Percentiles rank a stretch among this genome's conserved stretches.
Evolutionary conservation across 495 filamentous ascomycete species (phyloP).

Genomic region (Hyaloscypha hepaticicola): DNA sequence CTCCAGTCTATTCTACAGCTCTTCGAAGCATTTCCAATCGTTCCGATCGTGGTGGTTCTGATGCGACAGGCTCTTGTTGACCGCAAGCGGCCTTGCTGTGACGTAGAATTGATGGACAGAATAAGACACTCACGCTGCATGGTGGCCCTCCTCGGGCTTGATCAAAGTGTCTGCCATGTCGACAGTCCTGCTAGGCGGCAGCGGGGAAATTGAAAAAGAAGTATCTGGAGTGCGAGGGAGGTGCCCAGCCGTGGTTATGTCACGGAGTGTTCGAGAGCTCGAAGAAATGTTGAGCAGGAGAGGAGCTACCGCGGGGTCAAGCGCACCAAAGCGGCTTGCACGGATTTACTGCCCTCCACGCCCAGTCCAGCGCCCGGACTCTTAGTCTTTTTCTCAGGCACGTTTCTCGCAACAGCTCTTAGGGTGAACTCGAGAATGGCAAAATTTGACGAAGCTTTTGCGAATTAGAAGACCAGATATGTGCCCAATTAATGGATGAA

Average conservation of each 20-base stretch:
- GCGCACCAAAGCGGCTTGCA: conserved; percentile 1
- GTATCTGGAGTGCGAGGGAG: not conserved
- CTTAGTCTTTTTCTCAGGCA: conserved; percentile 11
- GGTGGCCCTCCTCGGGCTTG: conserved; percentile 57
- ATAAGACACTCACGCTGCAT: conserved; percentile 60
- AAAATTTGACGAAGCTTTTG: not conserved
- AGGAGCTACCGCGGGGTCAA: conserved; percentile 23
- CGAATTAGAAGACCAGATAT: not conserved
- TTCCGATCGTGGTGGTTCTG: conserved; percentile 6
- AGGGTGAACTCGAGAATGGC: not conserved
- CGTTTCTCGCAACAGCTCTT: conserved; percentile 6
- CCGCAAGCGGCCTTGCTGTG: conserved; percentile 21
- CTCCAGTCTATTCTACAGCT: conserved; percentile 8
- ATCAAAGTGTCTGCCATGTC: conserved; percentile 65
- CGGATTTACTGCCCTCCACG: conserved; percentile 6
- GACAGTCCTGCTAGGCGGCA: conserved; percentile 2
- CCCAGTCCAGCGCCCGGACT: not conserved
- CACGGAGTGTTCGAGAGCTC: conserved; percentile 8
- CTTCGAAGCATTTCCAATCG: not conserved
- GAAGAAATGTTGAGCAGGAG: conserved; percentile 21
- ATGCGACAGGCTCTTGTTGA: conserved; percentile 17
- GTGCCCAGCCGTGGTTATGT: not conserved
- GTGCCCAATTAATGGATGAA: not conserved
- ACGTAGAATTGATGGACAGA: conserved; percentile 35
- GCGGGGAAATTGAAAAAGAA: not conserved